phyloP scores from a whole-genome alignment of 305 asterid species.

The Fraxinus ornus region DNA sequence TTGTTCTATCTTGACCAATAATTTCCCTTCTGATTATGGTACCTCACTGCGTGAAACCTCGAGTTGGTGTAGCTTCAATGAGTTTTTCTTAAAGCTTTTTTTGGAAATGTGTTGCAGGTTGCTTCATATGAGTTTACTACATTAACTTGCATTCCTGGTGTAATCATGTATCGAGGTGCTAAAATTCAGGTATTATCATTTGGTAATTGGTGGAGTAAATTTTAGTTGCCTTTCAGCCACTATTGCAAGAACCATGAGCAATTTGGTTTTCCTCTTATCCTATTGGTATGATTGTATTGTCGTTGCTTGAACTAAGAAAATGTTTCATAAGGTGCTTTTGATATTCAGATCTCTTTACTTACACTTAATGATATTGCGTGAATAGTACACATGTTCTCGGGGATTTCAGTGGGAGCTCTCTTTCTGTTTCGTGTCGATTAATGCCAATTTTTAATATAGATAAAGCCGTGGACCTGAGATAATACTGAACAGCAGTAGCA shows the following conservation, averaged over 20 bases:
- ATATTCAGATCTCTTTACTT: not conserved
- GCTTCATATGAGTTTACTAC: slow-evolving; percentile 97
- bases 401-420: not conserved
- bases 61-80: slow-evolving; percentile 18
- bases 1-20: not conserved
- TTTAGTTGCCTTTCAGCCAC: not conserved
- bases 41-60: not conserved
- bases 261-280: not conserved
- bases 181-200: slow-evolving; percentile 71
- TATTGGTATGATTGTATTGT: not conserved
- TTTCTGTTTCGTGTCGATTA: not conserved
- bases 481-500: not conserved
- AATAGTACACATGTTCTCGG: not conserved
- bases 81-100: not conserved
- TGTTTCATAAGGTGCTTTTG: not conserved
- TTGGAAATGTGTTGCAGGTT: slow-evolving; percentile 56
- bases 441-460: not conserved
- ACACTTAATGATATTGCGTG: not conserved
- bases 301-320: not conserved
- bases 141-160: slow-evolving; percentile 98
- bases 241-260: not conserved
- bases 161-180: slow-evolving; percentile 88
- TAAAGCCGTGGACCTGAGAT: not conserved
- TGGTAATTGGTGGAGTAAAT: not conserved
- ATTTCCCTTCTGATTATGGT: not conserved